phyloP scores from a whole-genome alignment of 345 rosid genomes.

The Camelina neglecta region DNA sequence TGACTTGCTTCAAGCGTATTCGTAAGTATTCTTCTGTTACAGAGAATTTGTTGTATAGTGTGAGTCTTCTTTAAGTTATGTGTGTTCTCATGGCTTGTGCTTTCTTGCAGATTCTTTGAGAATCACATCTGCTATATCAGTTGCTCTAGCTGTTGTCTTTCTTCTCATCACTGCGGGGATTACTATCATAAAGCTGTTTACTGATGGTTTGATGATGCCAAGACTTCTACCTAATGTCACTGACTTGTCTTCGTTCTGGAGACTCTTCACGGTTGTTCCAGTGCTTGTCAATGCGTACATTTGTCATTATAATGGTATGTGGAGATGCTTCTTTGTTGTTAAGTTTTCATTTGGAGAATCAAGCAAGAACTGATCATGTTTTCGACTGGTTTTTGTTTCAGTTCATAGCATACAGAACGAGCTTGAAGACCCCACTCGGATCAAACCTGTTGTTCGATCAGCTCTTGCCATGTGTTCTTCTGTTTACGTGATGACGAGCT shows the following conservation, averaged over 20 bases:
- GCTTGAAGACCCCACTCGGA: conserved; percentile 73
- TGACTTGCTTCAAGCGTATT: conserved; percentile 79
- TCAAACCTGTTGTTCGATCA: conserved; percentile 68
- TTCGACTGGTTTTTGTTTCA: conserved; percentile 43
- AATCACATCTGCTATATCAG: conserved; percentile 84
- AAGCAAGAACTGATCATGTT: background rate
- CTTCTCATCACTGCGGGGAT: conserved; percentile 79
- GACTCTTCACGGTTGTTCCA: conserved; percentile 86
- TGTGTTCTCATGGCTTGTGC: background rate
- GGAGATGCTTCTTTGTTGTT: background rate
- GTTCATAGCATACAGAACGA: conserved; percentile 93
- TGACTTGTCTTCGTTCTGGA: conserved; percentile 74
- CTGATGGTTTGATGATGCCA: conserved; percentile 74
- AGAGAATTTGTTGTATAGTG: background rate
- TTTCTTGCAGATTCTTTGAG: conserved; percentile 78
- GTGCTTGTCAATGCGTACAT: conserved; percentile 90
- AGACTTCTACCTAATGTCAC: conserved; percentile 75
- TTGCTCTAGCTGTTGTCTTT: conserved; percentile 80
- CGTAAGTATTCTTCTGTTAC: conserved; percentile 51
- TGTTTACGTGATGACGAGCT: conserved; percentile 75
- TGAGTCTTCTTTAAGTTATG: background rate
- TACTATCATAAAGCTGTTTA: conserved; percentile 60
- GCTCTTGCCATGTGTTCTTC: conserved; percentile 73
- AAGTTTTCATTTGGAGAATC: background rate
- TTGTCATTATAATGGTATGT: conserved; percentile 87